Percentiles rank a stretch among this genome's conserved stretches.
phyloP scores from a whole-genome alignment of 352 stramenopile species.

The Globisporangium lucens region DNA sequence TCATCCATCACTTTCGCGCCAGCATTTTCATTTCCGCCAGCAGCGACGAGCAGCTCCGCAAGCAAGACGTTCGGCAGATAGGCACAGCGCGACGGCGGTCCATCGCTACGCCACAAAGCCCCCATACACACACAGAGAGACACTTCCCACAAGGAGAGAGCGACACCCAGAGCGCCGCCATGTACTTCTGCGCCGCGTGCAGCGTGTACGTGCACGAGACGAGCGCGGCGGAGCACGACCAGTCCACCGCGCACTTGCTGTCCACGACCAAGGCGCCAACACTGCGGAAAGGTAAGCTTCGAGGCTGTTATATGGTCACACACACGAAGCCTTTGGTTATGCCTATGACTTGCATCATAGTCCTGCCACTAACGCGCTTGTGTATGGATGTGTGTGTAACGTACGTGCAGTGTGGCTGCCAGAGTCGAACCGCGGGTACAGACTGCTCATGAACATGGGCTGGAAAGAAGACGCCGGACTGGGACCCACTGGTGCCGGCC shows the following conservation, averaged over 20 bases:
- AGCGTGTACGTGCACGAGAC: conserved; percentile 58
- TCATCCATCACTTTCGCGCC: not conserved
- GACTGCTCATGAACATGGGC: conserved; percentile 56
- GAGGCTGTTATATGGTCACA: not conserved
- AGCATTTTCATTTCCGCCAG: not conserved
- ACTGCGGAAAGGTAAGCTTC: conserved; percentile 38
- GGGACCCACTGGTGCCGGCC: conserved; percentile 30
- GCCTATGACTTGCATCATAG: no score
- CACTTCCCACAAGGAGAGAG: not conserved
- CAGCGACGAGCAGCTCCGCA: not conserved
- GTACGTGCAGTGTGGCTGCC: conserved; percentile 46
- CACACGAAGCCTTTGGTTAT: no score
- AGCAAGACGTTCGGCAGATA: not conserved
- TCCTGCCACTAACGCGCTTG: not conserved
- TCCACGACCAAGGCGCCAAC: conserved; percentile 41
- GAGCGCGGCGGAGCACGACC: conserved; percentile 47
- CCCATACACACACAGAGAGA: not conserved
- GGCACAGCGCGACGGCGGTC: not conserved
- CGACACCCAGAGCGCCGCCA: conserved; percentile 9
- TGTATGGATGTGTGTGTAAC: conserved; percentile 1
- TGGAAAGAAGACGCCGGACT: conserved; percentile 47
- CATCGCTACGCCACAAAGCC: not conserved
- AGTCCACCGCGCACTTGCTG: conserved; percentile 49
- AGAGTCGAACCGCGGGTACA: conserved; percentile 63
- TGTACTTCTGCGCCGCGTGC: conserved; percentile 68